Evolutionary conservation across 371 early-diverging fungal genomes (phyloP), one percentile per base, ranked within the genome.

Genomic region (Mucor sp.): DNA sequence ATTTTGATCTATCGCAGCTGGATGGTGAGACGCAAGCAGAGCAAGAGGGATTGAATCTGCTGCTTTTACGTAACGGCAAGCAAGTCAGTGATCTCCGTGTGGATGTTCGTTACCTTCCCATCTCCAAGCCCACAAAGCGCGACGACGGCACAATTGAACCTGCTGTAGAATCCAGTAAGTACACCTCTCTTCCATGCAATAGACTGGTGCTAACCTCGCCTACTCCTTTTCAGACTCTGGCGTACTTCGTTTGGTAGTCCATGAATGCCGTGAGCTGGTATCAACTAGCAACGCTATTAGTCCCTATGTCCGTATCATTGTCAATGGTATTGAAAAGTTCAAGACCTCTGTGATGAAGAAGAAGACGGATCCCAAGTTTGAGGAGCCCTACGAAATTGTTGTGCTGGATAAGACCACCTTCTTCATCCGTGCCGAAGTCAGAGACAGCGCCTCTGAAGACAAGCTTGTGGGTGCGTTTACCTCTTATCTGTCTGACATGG

Each of bases 21-120:
- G 86, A 89, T 19, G 84, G 84, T 57, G 87, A 76, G 35, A 50
- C 72, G 12, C 61, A 76, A 47, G 60, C 81, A 65, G 74, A 78
- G 8, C 73, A 78, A 47, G 83, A 79, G 64, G 81, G 75, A 50
- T 30, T 78, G 78, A 75, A 74, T 23, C 62, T 84, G 11, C 35
- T 74, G 28, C 44, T 84, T 14, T 55, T 77, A 17, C 83, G 84
- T 60, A 80, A 84, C 61, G 86, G 82, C 48, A 88, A 87, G 27
- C 72, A 80, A 39, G 69, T 82, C 19, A 78, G 82, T 28, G 81
- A 86, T 66, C 69, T 90, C 48, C 79, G 80, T 27, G 82, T 86
- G 17, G 86, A 88, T 67, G 67, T 88, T 63, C 76, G 81, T 23
- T 89, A 90, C 60, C 77, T 85, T 60, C 90, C 89, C 5, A 88